phyloP scores from a whole-genome alignment of 176 grass and related monocot genomes.

The Avena eriantha region DNA sequence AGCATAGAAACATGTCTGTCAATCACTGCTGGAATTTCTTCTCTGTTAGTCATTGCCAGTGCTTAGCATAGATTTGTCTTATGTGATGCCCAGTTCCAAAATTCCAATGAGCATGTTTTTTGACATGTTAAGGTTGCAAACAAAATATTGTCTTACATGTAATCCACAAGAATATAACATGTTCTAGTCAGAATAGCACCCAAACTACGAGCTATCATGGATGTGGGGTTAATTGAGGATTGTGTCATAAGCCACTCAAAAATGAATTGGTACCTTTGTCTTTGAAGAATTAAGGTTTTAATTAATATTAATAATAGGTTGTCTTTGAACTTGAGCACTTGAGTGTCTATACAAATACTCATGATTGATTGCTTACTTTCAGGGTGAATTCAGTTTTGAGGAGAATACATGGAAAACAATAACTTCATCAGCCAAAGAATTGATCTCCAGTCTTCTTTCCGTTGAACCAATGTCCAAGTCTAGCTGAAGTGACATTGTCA shows the following conservation, averaged over 20 bases:
- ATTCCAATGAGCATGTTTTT: not conserved
- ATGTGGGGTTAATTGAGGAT: not conserved
- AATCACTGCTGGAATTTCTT: slow-evolving; percentile 29
- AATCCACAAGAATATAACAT: not conserved
- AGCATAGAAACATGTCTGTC: not conserved
- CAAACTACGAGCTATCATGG: not conserved
- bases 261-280: not conserved
- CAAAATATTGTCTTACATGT: not conserved
- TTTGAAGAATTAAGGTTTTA: not conserved
- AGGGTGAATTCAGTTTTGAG: slow-evolving; percentile 76
- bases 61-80: slow-evolving; percentile 21
- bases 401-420: slow-evolving; percentile 72
- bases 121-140: slow-evolving; percentile 22
- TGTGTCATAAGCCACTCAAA: not conserved
- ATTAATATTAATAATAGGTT: not conserved
- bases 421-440: slow-evolving; percentile 68
- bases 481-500: slow-evolving; percentile 61
- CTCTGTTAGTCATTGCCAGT: slow-evolving; percentile 11
- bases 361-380: slow-evolving; percentile 2
- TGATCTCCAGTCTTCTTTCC: slow-evolving; percentile 69
- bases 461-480: slow-evolving; percentile 74
- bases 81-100: not conserved
- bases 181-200: not conserved
- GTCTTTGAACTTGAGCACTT: not conserved
- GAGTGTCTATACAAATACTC: not conserved